Base-by-base conservation (phyloP, 2,329 filamentous ascomycete species). In the Ophiostoma sp. region DNA sequence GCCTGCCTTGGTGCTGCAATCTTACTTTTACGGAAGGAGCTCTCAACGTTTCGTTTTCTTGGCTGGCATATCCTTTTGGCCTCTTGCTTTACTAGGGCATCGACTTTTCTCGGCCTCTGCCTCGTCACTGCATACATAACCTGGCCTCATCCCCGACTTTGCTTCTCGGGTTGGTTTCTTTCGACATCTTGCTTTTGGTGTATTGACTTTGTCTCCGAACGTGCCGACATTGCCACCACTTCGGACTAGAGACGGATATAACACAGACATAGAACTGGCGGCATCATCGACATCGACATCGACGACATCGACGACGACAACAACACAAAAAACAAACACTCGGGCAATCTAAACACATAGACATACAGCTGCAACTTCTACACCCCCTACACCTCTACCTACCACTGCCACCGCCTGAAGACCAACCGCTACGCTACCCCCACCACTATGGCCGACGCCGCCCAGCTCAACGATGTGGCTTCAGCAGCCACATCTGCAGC, bases 161-260 rank as follows among this genome's bases (percentile, higher is more conserved):
- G 11, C 13, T 41, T 48, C 17, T 48, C 44, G 6, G 44, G 7
- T n/a, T 48, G 44, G 17, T 48, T 48, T n/a, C 17, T 48, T 48
- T 48, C 39, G 15, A 10, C 33, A 7, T 41, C 20, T 39, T 36
- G 11, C 15, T 65, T 23, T 64, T 27, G 10, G 33, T 35, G 60
- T 33, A 36, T 23, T 64, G 11, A 64, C 17, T 15, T 27, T 65
- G 62, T 65, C 10, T 39, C 62, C 62, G 62, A 23, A 13, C 62
- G 62, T 65, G 62, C 62, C 62, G 62, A 41, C 35, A 13, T 39
- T 65, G 35, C 62, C 15, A 39, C 62, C 62, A n/a, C 31, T n/a
- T 64, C 36, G 60, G 62, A 27, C 62, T 20, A 10, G 6, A 31
- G 27, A 33, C 27, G 27, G 57, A 62, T 27, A 20, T 17, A 33